Base-by-base conservation (phyloP, 805 yeast genomes). In the Osmozyma mogii region DNA sequence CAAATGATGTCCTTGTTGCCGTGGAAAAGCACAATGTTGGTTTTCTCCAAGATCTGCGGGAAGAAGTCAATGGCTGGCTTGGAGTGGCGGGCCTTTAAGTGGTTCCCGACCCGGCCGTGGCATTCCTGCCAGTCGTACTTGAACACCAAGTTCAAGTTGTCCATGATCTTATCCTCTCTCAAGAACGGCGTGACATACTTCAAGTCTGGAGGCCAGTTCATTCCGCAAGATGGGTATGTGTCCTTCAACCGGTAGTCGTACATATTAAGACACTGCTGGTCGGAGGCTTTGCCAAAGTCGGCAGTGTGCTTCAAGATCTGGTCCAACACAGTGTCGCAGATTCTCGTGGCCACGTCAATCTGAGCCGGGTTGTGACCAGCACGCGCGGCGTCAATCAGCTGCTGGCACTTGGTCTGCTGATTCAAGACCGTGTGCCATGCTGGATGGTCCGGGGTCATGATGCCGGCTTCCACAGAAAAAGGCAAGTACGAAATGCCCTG, bases 1-100 rank as follows among this genome's bases (percentile, higher is more conserved):
- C 98, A 92, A 32, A 92, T 82, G 25, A 84, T 68, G 55, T 92
- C 98, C 43, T 78, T 72, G 41, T 82, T 85, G 25, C 98, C 98
- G 45, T 81, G 80, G 59, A 85, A 85, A 31, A 92, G 59, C 45
- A 84, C 53, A 9, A 92, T 61, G 9, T 81, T 80, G 11, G 75
- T 52, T 24, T 72, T 51, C 25, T 65, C 62, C 24, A 88, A 58
- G 15, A 92, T 45, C 0, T 54, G 62, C 0, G 95, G 89, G n/a
- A 92, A 52, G 24, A 85, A 54, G 12, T 67, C 63, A 22, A 82
- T 64, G 0, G 95, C 56, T 2, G 89, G 85, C 20, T 52, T 49
- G 0, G 85, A 67, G 5, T 65, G 49, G 17, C 53, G 51, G 15
- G 81, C 82, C 9, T 42, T 58, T 42, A 87, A 68, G 18, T 50